Evolutionary conservation across 306 rosid species (phyloP).

Genomic region (Prunus padus): DNA sequence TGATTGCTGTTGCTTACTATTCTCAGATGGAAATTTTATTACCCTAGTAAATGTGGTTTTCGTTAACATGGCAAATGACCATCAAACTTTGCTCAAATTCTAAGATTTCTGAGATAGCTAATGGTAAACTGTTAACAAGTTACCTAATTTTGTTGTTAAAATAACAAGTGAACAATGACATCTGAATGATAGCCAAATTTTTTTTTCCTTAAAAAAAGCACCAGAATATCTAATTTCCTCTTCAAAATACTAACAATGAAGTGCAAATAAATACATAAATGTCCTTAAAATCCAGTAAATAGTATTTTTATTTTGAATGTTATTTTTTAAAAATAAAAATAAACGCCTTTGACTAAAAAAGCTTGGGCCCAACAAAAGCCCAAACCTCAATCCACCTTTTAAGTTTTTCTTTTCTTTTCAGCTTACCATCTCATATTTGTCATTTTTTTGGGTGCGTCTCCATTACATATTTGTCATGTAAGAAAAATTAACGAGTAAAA

Average conservation of each 20-base stretch:
- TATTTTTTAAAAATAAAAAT: too few species aligned
- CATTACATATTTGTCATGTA: not conserved
- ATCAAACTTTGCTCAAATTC: not conserved
- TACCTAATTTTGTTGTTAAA: not conserved
- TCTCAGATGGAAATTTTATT: not conserved
- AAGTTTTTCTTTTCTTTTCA: not conserved
- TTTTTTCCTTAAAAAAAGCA: not conserved
- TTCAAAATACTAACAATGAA: too few species aligned
- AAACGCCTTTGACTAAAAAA: too few species aligned
- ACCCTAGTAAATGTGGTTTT: not conserved
- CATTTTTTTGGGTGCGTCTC: not conserved
- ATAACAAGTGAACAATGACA: not conserved
- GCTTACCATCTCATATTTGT: not conserved
- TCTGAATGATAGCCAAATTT: not conserved
- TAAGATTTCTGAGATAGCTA: not conserved
- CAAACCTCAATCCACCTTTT: not conserved
- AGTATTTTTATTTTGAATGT: too few species aligned
- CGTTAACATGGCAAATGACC: not conserved
- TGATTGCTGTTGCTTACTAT: not conserved
- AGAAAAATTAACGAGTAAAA: not conserved
- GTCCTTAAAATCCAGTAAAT: too few species aligned
- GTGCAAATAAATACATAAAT: too few species aligned
- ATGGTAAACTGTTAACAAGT: not conserved
- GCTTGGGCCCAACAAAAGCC: not conserved
- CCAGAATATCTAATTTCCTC: not conserved